Conservation (phyloP, 192 early-diverging fungal genomes). For the Spinellus fusiger region DNA sequence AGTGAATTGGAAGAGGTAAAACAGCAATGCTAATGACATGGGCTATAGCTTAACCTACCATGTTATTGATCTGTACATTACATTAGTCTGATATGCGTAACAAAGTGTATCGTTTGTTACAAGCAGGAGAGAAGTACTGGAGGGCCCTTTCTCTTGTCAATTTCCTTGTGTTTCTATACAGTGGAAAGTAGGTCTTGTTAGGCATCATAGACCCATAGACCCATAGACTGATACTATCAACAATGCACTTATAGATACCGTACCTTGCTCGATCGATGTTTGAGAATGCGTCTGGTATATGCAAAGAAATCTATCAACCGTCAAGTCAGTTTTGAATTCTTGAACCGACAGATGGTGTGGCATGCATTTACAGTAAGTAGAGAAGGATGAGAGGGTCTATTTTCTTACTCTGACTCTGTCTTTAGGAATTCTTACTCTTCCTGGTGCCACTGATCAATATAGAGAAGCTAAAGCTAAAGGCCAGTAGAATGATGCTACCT, state of each 20-base stretch:
- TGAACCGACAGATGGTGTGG: slow-evolving; percentile 93
- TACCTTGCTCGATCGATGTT: slow-evolving; percentile 66
- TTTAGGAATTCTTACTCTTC: slow-evolving; percentile 83
- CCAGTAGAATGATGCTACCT: slow-evolving; percentile 42
- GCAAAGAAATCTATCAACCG: slow-evolving; percentile 65
- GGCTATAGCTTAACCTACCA: not conserved
- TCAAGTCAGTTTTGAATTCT: slow-evolving; percentile 85
- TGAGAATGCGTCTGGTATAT: slow-evolving; percentile 82
- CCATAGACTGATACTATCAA: slow-evolving; percentile 2
- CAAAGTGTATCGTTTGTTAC: slow-evolving; percentile 47
- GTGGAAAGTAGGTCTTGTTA: slow-evolving; percentile 59
- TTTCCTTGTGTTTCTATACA: slow-evolving; percentile 78
- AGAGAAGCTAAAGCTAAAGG: slow-evolving; percentile 45
- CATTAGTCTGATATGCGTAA: slow-evolving; percentile 39
- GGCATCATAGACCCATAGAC: not conserved
- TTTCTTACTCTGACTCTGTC: not conserved
- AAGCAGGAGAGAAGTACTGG: slow-evolving; percentile 57
- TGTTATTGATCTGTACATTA: not conserved
- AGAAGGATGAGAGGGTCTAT: not conserved
- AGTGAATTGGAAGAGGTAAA: slow-evolving; percentile 56
- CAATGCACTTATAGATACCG: slow-evolving; percentile 51
- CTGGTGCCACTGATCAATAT: slow-evolving; percentile 75
- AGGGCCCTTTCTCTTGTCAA: slow-evolving; percentile 64
- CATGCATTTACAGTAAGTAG: slow-evolving; percentile 77
- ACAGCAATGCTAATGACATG: not conserved